These are phyloP conservation scores for Allium cepa DNA, from an alignment of 106 monocot genomes.

Conservation along the genomic window DNA sequence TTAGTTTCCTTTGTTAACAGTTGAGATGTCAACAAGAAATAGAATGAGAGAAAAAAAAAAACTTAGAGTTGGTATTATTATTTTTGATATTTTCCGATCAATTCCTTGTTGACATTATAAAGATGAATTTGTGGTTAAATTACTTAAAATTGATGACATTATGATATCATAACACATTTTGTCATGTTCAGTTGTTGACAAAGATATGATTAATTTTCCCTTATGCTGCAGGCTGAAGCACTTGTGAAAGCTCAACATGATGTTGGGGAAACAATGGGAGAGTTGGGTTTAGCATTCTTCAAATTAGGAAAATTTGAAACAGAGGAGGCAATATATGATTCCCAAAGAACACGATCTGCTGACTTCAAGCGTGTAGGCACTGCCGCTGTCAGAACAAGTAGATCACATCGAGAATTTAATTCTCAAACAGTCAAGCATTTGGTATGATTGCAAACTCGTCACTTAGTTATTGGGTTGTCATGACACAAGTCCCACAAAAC, in stretches of 20 bases:
- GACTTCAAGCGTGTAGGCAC: constrained; percentile 63
- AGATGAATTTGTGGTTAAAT: background rate
- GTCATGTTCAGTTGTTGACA: too few species aligned
- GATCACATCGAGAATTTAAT: constrained; percentile 80
- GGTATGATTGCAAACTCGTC: constrained; percentile 25
- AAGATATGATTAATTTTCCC: background rate
- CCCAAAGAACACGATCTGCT: constrained; percentile 72
- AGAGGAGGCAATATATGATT: constrained; percentile 52
- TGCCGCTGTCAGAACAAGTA: constrained; percentile 91
- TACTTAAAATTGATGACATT: too few species aligned
- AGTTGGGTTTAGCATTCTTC: constrained; percentile 78
- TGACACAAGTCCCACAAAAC: background rate
- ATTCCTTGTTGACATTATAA: background rate
- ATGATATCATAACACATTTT: background rate
- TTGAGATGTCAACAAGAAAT: background rate
- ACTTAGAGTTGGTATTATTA: background rate
- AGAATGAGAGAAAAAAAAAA: background rate
- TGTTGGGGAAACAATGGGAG: constrained; percentile 87
- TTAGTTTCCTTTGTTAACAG: too few species aligned
- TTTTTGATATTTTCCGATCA: background rate
- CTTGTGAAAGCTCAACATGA: constrained; percentile 91
- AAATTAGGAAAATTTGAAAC: constrained; percentile 86
- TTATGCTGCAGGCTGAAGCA: constrained; percentile 64
- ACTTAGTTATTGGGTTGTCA: background rate
- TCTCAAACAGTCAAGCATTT: constrained; percentile 77